phyloP scores from a whole-genome alignment of 345 rosid genomes.

The Anastatica hierochuntica region DNA sequence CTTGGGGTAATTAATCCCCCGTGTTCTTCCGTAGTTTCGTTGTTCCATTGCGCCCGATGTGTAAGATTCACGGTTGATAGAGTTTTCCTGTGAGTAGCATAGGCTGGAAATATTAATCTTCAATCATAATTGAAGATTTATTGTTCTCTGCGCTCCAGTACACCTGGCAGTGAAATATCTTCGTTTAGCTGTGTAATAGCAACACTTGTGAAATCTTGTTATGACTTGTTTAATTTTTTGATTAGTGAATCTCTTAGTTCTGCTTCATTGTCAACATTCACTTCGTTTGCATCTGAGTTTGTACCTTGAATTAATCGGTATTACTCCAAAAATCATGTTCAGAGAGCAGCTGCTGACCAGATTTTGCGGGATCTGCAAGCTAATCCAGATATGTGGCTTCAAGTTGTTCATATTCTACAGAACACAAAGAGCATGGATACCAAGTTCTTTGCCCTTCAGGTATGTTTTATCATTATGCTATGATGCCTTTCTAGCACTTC shows the following conservation, averaged over 20 bases:
- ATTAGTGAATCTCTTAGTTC: not conserved
- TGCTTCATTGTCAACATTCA: not conserved
- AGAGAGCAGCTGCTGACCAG: slow-evolving; percentile 96
- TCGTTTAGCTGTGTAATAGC: not conserved
- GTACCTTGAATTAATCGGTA: not conserved
- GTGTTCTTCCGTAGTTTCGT: not conserved
- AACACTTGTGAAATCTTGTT: not conserved
- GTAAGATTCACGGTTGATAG: not conserved
- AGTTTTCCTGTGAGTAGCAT: not conserved
- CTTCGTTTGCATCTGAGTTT: not conserved
- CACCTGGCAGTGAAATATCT: not conserved
- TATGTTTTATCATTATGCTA: slow-evolving; percentile 15
- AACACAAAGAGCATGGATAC: slow-evolving; percentile 76
- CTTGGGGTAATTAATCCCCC: not conserved
- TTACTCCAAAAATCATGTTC: slow-evolving; percentile 18
- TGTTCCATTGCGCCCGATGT: not conserved
- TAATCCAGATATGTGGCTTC: slow-evolving; percentile 97
- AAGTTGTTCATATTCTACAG: slow-evolving; percentile 87
- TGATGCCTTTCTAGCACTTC: not conserved
- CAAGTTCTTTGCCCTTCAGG: slow-evolving; percentile 97
- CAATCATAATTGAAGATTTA: not conserved
- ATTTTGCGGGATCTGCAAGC: slow-evolving; percentile 92
- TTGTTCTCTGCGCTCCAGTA: not conserved
- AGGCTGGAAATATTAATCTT: not conserved
- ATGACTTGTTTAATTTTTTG: not conserved